These are phyloP conservation scores for Neofusicoccum cordaticola DNA, from an alignment of 2,329 filamentous ascomycete species.

Conservation along the genomic window DNA sequence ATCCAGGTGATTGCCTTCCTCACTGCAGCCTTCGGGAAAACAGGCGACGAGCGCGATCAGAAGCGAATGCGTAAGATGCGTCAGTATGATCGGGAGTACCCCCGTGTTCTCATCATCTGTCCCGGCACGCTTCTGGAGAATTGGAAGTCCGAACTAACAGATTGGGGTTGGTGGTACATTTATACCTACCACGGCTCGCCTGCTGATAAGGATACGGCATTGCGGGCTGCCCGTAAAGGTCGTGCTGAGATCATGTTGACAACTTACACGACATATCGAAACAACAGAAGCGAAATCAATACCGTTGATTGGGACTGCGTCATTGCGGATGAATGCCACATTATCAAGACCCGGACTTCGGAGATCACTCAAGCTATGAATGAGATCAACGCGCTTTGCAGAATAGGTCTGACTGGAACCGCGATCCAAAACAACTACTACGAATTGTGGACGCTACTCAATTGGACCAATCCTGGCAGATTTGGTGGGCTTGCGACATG, in stretches of 20 bases:
- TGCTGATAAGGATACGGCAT: slow-evolving; percentile 63
- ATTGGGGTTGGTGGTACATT: slow-evolving; percentile 95
- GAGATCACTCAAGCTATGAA: slow-evolving; percentile 84
- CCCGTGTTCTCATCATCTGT: slow-evolving; percentile 78
- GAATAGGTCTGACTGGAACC: slow-evolving; percentile 90
- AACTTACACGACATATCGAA: slow-evolving; percentile 83
- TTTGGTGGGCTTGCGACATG: slow-evolving; percentile 70
- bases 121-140: slow-evolving; percentile 86
- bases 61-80: slow-evolving; percentile 88
- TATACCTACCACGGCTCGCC: slow-evolving; percentile 73
- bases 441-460: slow-evolving; percentile 91
- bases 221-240: slow-evolving; percentile 71
- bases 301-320: slow-evolving; percentile 89
- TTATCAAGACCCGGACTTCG: slow-evolving; percentile 75
- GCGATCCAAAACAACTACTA: slow-evolving; percentile 98
- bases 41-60: slow-evolving; percentile 77
- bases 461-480: slow-evolving; percentile 88
- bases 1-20: slow-evolving; percentile 94
- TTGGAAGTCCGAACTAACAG: slow-evolving; percentile 80
- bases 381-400: slow-evolving; percentile 83
- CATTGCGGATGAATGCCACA: slow-evolving; percentile 90
- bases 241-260: slow-evolving; percentile 88
- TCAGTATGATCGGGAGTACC: slow-evolving; percentile 61
- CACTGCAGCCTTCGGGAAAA: slow-evolving; percentile 90
- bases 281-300: slow-evolving; percentile 75